Conservation (phyloP, 2,329 filamentous ascomycete species). For the Ustulina deusta region DNA sequence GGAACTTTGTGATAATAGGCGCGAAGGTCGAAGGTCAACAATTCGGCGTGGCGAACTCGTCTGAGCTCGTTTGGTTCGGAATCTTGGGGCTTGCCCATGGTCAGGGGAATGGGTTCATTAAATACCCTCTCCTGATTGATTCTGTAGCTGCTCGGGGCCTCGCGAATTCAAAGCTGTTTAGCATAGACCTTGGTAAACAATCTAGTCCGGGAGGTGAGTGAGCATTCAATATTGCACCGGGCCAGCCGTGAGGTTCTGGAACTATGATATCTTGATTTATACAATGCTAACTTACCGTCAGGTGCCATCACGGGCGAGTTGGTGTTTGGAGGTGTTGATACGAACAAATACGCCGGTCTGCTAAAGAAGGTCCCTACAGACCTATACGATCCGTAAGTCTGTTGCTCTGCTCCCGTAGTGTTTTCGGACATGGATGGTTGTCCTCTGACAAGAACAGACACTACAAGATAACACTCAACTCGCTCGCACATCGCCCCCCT, state of each 20-base stretch:
- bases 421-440: conserved; percentile 40
- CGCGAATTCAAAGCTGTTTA: conserved; percentile 63
- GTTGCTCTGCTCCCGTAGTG: conserved; percentile 38
- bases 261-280: neutral
- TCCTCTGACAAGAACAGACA: conserved; percentile 41
- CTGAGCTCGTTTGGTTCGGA: conserved; percentile 62
- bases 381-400: conserved; percentile 49
- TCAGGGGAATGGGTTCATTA: conserved; percentile 54
- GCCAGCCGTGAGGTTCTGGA: neutral
- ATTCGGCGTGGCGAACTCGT: conserved; percentile 61
- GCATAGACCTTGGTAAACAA: conserved; percentile 61
- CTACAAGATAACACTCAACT: conserved; percentile 47
- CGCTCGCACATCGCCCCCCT: conserved; percentile 41
- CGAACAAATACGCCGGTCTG: conserved; percentile 62
- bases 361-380: conserved; percentile 60
- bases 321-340: conserved; percentile 66
- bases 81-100: conserved; percentile 65
- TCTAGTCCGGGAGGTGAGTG: conserved; percentile 44
- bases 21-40: conserved; percentile 59
- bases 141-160: conserved; percentile 60
- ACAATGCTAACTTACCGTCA: conserved; percentile 22
- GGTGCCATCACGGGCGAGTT: conserved; percentile 60
- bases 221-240: neutral
- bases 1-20: conserved; percentile 41
- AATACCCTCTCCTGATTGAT: conserved; percentile 67